Percentiles rank a stretch among this genome's conserved stretches.
phyloP scores from a whole-genome alignment of 495 filamentous ascomycete species.

The Neurospora tetrasperma region DNA sequence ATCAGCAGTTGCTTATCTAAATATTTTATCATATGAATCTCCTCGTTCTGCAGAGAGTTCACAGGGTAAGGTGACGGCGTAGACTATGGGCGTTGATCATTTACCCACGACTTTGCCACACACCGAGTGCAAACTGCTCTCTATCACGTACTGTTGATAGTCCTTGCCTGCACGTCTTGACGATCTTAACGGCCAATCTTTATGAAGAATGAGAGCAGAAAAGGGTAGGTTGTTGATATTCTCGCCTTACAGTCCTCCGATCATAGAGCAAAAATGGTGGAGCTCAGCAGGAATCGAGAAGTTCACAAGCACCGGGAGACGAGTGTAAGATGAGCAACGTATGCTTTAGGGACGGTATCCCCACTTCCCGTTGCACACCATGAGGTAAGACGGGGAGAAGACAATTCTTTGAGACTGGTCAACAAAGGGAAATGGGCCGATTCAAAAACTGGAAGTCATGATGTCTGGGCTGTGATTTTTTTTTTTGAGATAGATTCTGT shows the following conservation, averaged over 20 bases:
- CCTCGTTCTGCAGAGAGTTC: not conserved
- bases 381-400: not conserved
- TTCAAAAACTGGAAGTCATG: not conserved
- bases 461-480: not conserved
- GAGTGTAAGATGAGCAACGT: not conserved
- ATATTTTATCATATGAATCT: not conserved
- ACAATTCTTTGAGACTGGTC: not conserved
- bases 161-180: not conserved
- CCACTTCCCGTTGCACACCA: not conserved
- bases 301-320: not conserved
- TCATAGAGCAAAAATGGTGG: not conserved
- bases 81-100: not conserved
- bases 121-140: not conserved
- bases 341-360: not conserved
- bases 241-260: not conserved
- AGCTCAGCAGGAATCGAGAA: not conserved
- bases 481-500: not conserved
- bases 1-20: not conserved
- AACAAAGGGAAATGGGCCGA: not conserved
- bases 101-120: not conserved
- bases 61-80: not conserved
- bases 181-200: not conserved
- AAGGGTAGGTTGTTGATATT: not conserved
- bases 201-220: not conserved
- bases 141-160: not conserved